Percentiles rank a stretch among this genome's conserved stretches.
Evolutionary conservation across 768 basidiomycete genomes (phyloP).

Genomic region (Termitomyces titanicus): DNA sequence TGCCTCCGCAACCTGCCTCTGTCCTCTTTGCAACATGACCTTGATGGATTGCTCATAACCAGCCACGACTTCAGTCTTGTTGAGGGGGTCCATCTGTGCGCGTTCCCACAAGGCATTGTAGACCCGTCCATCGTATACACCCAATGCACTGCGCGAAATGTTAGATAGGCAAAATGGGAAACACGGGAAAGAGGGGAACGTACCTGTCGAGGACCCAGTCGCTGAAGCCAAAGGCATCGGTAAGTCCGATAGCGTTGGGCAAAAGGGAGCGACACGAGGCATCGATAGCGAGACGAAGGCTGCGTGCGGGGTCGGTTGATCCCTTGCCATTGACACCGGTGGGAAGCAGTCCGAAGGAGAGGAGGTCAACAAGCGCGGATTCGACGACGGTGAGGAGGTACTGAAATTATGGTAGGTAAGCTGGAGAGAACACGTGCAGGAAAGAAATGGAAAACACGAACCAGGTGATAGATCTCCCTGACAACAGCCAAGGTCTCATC

Average conservation of each 20-base stretch:
- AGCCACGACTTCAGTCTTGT: conserved; percentile 43
- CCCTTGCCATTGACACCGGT: conserved; percentile 3
- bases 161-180: background rate
- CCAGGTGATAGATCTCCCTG: conserved; percentile 39
- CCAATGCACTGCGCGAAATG: conserved; percentile 44
- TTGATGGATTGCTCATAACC: conserved; percentile 59
- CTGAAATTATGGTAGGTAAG: conserved; percentile 32
- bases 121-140: conserved; percentile 58
- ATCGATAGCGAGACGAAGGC: conserved; percentile 48
- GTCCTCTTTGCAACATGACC: conserved; percentile 48
- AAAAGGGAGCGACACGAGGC: conserved; percentile 47
- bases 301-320: conserved; percentile 40
- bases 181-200: background rate
- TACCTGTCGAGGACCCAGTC: conserved; percentile 76
- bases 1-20: conserved; percentile 27
- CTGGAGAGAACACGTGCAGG: background rate
- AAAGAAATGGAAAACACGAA: conserved; percentile 20
- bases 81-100: conserved; percentile 58
- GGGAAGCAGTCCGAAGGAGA: conserved; percentile 49
- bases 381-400: conserved; percentile 60
- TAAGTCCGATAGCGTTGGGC: conserved; percentile 63
- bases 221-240: conserved; percentile 70
- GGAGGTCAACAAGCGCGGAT: conserved; percentile 50
- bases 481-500: conserved; percentile 17
- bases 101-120: conserved; percentile 66